These are phyloP conservation scores for Fusarium keratoplasticum DNA, from an alignment of 2,329 filamentous ascomycete species.

Conservation along the genomic window DNA sequence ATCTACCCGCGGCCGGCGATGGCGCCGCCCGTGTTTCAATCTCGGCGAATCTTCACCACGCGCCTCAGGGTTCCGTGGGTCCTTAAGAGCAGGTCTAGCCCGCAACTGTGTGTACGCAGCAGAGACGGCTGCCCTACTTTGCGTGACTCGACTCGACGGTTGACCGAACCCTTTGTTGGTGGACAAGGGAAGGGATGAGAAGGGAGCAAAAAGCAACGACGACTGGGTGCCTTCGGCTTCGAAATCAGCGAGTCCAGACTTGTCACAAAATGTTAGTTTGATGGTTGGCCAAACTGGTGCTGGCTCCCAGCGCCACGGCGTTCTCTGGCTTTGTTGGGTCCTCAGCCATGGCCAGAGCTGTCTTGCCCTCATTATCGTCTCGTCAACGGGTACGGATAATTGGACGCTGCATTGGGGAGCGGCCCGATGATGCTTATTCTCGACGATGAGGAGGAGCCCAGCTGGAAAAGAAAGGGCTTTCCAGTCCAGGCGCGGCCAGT, in stretches of 20 bases:
- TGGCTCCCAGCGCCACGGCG: constrained; percentile 20
- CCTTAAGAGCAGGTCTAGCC: background rate
- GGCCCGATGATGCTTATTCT: constrained; percentile 11
- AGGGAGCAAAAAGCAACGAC: constrained; percentile 8
- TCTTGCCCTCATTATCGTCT: constrained; percentile 20
- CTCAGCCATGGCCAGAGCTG: background rate
- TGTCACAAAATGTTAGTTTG: constrained; percentile 9
- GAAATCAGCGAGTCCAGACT: background rate
- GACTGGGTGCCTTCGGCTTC: background rate
- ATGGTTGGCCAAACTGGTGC: background rate
- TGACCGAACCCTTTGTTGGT: constrained; percentile 1
- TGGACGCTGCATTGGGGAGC: background rate
- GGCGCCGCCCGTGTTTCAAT: constrained; percentile 10
- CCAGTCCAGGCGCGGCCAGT: background rate
- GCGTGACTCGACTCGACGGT: background rate
- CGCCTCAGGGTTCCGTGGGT: background rate
- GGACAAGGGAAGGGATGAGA: background rate
- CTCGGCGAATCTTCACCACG: constrained; percentile 3
- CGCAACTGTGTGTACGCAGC: background rate
- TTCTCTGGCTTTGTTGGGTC: constrained; percentile 21
- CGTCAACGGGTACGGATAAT: background rate
- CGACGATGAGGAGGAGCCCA: background rate
- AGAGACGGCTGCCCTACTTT: background rate
- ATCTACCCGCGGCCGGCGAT: constrained; percentile 5
- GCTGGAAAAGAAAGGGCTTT: background rate